A percentile compares a stretch with the other conserved stretches of the same genome.
phyloP scores from a whole-genome alignment of 2,329 filamentous ascomycete species.

The Botrytis tulipae region DNA sequence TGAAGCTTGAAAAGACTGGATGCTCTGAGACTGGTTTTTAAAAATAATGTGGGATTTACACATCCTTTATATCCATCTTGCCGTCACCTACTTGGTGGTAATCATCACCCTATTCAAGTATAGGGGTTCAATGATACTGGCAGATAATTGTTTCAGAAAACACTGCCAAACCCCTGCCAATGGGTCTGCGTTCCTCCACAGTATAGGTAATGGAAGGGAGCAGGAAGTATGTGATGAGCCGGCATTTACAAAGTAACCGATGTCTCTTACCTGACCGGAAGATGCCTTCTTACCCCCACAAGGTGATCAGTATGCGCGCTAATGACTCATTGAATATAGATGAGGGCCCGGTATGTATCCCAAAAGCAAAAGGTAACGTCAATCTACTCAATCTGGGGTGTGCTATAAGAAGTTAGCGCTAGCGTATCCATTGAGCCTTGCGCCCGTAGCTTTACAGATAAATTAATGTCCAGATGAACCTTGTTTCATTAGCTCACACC shows the following conservation, averaged over 20 bases:
- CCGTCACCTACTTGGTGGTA: background rate
- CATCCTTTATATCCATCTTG: constrained; percentile 11
- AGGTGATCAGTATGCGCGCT: background rate
- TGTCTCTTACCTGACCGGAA: background rate
- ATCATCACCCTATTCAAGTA: background rate
- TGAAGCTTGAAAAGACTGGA: constrained; percentile 17
- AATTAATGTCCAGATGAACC: background rate
- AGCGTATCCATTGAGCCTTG: background rate
- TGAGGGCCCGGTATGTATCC: background rate
- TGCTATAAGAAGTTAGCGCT: background rate
- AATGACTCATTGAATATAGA: background rate
- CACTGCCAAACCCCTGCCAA: background rate
- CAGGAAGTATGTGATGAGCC: background rate
- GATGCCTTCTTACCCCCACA: background rate
- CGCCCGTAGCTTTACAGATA: background rate
- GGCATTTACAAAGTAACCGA: background rate
- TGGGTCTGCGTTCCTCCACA: background rate
- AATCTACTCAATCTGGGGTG: constrained; percentile 2
- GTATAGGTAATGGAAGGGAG: background rate
- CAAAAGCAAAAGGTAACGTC: background rate
- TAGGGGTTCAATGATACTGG: background rate
- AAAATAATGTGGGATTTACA: background rate
- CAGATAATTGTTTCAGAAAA: constrained; percentile 5
- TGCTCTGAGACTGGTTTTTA: constrained; percentile 15
- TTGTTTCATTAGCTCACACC: background rate